phyloP scores from a whole-genome alignment of 345 rosid genomes.

The Erysimum cheiranthoides region DNA sequence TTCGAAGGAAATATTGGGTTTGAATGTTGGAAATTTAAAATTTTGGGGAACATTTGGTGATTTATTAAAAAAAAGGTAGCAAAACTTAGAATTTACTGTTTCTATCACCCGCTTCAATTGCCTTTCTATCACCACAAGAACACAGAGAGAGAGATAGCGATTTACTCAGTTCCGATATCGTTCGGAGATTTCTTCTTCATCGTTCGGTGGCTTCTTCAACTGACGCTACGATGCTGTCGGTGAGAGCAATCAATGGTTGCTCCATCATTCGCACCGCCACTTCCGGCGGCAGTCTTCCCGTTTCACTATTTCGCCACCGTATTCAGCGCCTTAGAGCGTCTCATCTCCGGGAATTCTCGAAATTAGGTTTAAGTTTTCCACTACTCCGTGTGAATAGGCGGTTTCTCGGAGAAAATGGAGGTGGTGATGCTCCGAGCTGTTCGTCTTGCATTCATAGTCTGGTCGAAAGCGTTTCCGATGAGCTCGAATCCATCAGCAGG shows the following conservation, averaged over 20 bases:
- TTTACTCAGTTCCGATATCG: slow-evolving; percentile 35
- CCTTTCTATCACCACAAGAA: slow-evolving; percentile 39
- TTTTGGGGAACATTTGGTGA: background rate
- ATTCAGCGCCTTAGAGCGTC: slow-evolving; percentile 48
- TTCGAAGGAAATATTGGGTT: background rate
- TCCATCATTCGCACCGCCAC: slow-evolving; percentile 56
- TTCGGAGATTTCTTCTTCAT: slow-evolving; percentile 17
- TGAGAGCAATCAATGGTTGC: slow-evolving; percentile 61
- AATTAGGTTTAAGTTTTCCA: slow-evolving; percentile 43
- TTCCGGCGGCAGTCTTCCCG: slow-evolving; percentile 49
- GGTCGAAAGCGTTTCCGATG: slow-evolving; percentile 70
- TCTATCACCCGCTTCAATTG: slow-evolving; percentile 40
- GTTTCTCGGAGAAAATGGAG: slow-evolving; percentile 25
- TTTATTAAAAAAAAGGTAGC: background rate
- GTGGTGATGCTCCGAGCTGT: slow-evolving; percentile 33
- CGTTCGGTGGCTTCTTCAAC: slow-evolving; percentile 30
- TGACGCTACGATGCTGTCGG: slow-evolving; percentile 54
- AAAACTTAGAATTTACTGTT: background rate
- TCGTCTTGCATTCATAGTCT: slow-evolving; percentile 63
- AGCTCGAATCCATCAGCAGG: slow-evolving; percentile 53
- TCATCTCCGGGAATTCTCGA: slow-evolving; percentile 44
- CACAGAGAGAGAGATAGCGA: slow-evolving; percentile 2
- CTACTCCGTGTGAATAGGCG: slow-evolving; percentile 38
- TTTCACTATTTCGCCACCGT: slow-evolving; percentile 51
- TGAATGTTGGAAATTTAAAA: background rate